Evolutionary conservation across 306 rosid species (phyloP).

Genomic region (Vicia villosa): DNA sequence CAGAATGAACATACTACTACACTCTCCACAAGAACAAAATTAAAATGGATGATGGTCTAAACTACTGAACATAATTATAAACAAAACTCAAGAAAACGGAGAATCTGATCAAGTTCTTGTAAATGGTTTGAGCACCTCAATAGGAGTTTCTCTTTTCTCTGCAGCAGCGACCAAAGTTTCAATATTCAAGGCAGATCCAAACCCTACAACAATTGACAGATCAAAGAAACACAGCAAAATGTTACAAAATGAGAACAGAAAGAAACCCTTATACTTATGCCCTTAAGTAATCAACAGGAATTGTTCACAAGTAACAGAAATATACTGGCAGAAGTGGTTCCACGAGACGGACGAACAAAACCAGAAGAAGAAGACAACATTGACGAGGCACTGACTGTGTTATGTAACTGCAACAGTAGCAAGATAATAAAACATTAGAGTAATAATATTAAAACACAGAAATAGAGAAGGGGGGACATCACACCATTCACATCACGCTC

Average conservation of each 20-base stretch:
- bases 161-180: slow-evolving; percentile 97
- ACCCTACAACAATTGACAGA: slow-evolving; percentile 57
- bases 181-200: slow-evolving; percentile 96
- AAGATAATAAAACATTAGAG: slow-evolving; percentile 12
- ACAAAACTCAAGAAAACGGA: slow-evolving; percentile 28
- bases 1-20: slow-evolving; percentile 1
- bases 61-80: slow-evolving; percentile 11
- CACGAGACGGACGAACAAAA: slow-evolving; percentile 77
- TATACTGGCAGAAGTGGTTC: slow-evolving; percentile 72
- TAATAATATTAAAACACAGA: slow-evolving; percentile 2
- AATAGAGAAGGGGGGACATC: not conserved
- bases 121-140: slow-evolving; percentile 66
- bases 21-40: not conserved
- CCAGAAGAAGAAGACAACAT: slow-evolving; percentile 74
- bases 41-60: not conserved
- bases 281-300: not conserved
- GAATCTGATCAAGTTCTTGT: slow-evolving; percentile 15
- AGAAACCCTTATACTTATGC: slow-evolving; percentile 3
- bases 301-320: slow-evolving; percentile 28
- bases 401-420: slow-evolving; percentile 59
- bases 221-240: not conserved
- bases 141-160: slow-evolving; percentile 90
- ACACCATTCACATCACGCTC: slow-evolving; percentile 12
- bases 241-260: slow-evolving; percentile 32
- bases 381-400: slow-evolving; percentile 46